Evolutionary conservation across 2,329 filamentous ascomycete species (phyloP).

Genomic region (Trichoderma lentiforme): DNA sequence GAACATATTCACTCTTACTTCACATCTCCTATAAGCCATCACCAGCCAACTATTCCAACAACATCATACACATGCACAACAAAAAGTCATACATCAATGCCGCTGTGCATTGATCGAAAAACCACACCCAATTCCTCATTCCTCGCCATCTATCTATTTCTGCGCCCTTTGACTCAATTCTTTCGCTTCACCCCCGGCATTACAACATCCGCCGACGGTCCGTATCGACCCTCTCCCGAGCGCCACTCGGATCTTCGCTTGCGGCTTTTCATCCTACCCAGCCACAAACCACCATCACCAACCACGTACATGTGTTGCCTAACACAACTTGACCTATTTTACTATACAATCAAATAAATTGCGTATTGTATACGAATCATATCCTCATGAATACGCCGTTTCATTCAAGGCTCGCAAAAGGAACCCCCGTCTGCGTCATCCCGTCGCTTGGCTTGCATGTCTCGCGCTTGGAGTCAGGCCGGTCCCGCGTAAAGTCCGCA

Average conservation of each 20-base stretch:
- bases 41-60: neutral
- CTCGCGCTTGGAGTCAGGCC: neutral
- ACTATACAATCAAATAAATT: neutral
- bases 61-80: neutral
- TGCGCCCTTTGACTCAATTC: neutral
- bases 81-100: neutral
- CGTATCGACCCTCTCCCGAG: neutral
- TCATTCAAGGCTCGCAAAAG: neutral
- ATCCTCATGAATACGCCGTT: neutral
- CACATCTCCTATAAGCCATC: neutral
- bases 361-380: neutral
- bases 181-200: neutral
- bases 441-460: neutral
- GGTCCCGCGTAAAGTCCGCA: neutral
- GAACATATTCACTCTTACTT: too few relatives aligned
- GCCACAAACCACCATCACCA: neutral
- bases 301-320: neutral
- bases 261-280: neutral
- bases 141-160: neutral
- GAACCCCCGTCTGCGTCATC: neutral
- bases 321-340: too few relatives aligned
- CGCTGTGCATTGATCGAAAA: neutral
- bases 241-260: neutral
- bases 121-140: neutral
- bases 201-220: slow-evolving; percentile 10